Percentiles rank a stretch among this genome's conserved stretches.
phyloP scores from a whole-genome alignment of 2,329 filamentous ascomycete species.

The Bertia moriformis region DNA sequence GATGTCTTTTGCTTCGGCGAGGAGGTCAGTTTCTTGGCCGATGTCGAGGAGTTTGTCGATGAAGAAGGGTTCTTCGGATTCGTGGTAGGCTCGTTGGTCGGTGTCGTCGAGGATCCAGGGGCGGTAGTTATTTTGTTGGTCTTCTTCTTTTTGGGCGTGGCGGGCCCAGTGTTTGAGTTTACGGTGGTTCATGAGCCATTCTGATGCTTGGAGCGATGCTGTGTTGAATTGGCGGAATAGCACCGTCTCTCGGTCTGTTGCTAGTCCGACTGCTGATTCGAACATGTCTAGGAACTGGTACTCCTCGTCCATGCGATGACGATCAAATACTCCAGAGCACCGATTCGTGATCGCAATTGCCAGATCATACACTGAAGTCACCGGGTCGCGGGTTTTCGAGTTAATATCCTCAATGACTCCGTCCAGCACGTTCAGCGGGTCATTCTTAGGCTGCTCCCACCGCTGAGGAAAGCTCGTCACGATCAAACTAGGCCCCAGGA shows the following conservation, averaged over 20 bases:
- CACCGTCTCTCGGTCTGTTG: conserved; percentile 36
- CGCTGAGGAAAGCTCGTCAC: conserved; percentile 43
- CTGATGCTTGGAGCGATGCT: conserved; percentile 38
- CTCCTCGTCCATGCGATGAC: conserved; percentile 39
- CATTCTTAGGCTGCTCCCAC: conserved; percentile 44
- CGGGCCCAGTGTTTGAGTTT: conserved; percentile 16
- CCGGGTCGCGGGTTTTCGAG: conserved; percentile 42
- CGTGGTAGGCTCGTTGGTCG: conserved; percentile 15
- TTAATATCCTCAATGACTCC: conserved; percentile 51
- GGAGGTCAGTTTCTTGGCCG: conserved; percentile 40
- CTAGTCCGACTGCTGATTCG: conserved; percentile 41
- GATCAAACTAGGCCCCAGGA: conserved; percentile 40
- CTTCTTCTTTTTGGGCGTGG: too few species aligned
- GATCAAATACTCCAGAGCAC: conserved; percentile 45
- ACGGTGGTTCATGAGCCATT: conserved; percentile 35
- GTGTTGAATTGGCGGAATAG: conserved; percentile 44
- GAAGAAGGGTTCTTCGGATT: conserved; percentile 19
- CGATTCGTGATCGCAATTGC: conserved; percentile 45
- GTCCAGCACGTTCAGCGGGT: conserved; percentile 48
- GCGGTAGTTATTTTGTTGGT: conserved; percentile 2
- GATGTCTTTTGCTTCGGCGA: conserved; percentile 53
- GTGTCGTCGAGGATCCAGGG: conserved; percentile 9
- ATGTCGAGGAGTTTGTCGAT: conserved; percentile 44
- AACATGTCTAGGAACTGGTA: conserved; percentile 58
- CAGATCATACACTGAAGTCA: conserved; percentile 46